A percentile compares a stretch with the other conserved stretches of the same genome.
phyloP scores from a whole-genome alignment of 805 yeast genomes.

The Clavispora asparagi region DNA sequence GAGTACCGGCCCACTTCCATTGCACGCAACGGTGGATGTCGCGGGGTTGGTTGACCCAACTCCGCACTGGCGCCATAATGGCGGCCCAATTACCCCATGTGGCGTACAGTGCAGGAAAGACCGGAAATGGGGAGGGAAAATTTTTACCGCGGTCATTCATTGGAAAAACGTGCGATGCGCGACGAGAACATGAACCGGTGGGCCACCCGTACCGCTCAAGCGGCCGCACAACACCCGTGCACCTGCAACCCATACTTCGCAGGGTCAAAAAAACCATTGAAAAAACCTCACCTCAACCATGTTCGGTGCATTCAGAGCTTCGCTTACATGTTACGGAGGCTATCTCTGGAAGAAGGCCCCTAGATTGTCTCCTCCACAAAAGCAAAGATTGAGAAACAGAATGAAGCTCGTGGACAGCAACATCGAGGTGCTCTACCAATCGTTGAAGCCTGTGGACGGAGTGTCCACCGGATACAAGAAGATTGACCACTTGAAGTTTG shows the following conservation, averaged over 20 bases:
- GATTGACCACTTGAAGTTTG: constrained; percentile 31
- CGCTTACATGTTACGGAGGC: constrained; percentile 61
- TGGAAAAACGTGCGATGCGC: neutral
- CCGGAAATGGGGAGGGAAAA: neutral
- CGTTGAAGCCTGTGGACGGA: constrained; percentile 17
- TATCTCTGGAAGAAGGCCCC: constrained; percentile 55
- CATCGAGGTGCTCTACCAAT: constrained; percentile 56
- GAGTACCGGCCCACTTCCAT: too few species aligned
- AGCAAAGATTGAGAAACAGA: constrained; percentile 78
- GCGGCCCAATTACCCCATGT: neutral
- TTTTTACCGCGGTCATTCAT: neutral
- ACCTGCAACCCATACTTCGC: neutral
- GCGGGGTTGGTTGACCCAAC: neutral
- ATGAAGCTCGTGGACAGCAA: constrained; percentile 77
- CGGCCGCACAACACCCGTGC: neutral
- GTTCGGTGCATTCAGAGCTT: constrained; percentile 71
- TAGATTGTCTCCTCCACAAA: constrained; percentile 67
- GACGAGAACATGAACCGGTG: too few species aligned
- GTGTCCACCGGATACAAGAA: constrained; percentile 33
- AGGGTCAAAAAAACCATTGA: neutral
- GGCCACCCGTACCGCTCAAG: too few species aligned
- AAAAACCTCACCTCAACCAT: constrained; percentile 21
- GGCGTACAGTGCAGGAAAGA: neutral
- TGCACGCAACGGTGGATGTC: too few species aligned
- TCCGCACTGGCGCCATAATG: neutral